Percentiles rank a stretch among this genome's conserved stretches.
Conservation (phyloP, 2,329 filamentous ascomycete genomes). For the Penicillium sp. region DNA sequence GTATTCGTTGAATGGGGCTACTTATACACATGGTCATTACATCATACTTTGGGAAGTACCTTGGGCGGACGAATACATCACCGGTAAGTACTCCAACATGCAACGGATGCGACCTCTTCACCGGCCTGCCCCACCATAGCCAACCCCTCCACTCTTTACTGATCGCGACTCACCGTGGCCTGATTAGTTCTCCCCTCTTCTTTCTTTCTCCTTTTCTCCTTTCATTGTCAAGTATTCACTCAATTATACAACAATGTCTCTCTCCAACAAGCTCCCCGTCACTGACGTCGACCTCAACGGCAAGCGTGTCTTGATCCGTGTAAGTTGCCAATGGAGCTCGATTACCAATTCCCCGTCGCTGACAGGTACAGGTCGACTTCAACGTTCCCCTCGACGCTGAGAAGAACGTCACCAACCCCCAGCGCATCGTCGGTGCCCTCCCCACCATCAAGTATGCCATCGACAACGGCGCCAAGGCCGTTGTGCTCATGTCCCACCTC, state of each 20-base stretch:
- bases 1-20: constrained; percentile 10
- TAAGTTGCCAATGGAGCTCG: constrained; percentile 53
- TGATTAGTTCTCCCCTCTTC: constrained; percentile 19
- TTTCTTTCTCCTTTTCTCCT: constrained; percentile 7
- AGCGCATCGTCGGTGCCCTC: constrained; percentile 94
- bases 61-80: constrained; percentile 7
- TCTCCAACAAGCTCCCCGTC: constrained; percentile 97
- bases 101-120: constrained; percentile 21
- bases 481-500: constrained; percentile 97
- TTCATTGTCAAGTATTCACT: constrained; percentile 16
- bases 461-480: constrained; percentile 85
- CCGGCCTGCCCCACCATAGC: constrained; percentile 27
- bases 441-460: constrained; percentile 94
- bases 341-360: constrained; percentile 7
- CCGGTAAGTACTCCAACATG: constrained; percentile 10
- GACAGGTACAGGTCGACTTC: constrained; percentile 81
- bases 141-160: constrained; percentile 24
- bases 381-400: constrained; percentile 94
- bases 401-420: constrained; percentile 96
- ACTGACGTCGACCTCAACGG: constrained; percentile 94
- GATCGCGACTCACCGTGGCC: constrained; percentile 28
- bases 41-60: constrained; percentile 2
- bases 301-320: constrained; percentile 97
- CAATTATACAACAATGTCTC: constrained; percentile 72
- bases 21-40: not conserved